Evolutionary conservation across 1,284 basidiomycete genomes (phyloP), one percentile per base, ranked within the genome.

Genomic region (Trichosporon sp.): DNA sequence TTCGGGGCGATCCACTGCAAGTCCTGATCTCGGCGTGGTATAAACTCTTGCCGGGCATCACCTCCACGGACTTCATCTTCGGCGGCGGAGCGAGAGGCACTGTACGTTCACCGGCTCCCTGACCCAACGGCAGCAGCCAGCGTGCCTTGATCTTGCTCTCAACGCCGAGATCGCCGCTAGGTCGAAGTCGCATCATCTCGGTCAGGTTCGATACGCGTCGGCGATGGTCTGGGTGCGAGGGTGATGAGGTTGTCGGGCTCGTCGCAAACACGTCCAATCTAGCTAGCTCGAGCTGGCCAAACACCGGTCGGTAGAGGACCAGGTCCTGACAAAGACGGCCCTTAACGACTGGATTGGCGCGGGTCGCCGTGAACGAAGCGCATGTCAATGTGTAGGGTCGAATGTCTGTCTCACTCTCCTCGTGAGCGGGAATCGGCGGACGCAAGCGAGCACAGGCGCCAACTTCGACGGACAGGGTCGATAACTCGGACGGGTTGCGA

Each of bases 11-110:
- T 5, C 80, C 81, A 1, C 86, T 86, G 74, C 81, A 86, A 0
- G 90, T 91, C 56, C 89, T 89, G 14, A 94, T 83, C 73, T 95
- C 92, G 0, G 89, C 89, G 54, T 88, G 86, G 0, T 90, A 84
- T 2, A 92, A 82, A 80, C 84, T 88, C 65, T 88, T 89, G 67
- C 3, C 25, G 3, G 49, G 10, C 10, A 6, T 13, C 1, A 4
- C 16, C 13, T 29, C 27, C 11, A 9, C 27, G 7, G 16, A 1
- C 27, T 36, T 19, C 32, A 33, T 9, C 5, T 46, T 25, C 3
- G 56, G 31, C 62, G 40, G 59, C 34, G 57, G 57, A 3, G 61
- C 9, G 11, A 25, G 56, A 33, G 34, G n/a, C n/a, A 44, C 27
- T 3, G 58, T 25, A 25, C 19, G 52, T 11, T 61, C 57, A 1